These are phyloP conservation scores for Aspergillus cavernicola DNA, from an alignment of 495 filamentous ascomycete species.

Conservation along the genomic window DNA sequence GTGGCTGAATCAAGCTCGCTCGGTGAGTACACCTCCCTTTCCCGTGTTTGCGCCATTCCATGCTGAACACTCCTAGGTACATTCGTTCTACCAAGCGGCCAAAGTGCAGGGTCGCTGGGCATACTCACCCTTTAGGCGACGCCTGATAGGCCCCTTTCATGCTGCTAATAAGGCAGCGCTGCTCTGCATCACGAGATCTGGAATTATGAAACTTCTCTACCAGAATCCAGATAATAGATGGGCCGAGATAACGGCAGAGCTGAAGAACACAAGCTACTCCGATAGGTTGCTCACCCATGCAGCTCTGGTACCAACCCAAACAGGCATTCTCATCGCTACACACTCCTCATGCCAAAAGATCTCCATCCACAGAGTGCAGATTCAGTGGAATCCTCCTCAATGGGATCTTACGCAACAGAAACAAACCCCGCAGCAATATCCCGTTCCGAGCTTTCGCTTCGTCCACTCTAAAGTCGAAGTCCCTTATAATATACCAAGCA, in stretches of 20 bases:
- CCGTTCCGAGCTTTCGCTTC: constrained; percentile 42
- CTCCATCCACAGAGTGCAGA: constrained; percentile 55
- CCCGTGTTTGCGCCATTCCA: background rate
- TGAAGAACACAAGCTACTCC: constrained; percentile 65
- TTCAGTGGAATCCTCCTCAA: constrained; percentile 44
- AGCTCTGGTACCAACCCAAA: constrained; percentile 67
- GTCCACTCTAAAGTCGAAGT: constrained; percentile 40
- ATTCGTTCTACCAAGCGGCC: constrained; percentile 50
- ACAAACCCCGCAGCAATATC: constrained; percentile 31
- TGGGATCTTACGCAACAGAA: constrained; percentile 37
- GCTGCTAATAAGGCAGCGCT: constrained; percentile 65
- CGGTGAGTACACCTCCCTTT: constrained; percentile 38
- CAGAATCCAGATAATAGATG: constrained; percentile 64
- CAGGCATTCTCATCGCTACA: constrained; percentile 61
- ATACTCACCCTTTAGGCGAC: constrained; percentile 47
- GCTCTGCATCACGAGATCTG: constrained; percentile 66
- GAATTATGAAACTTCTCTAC: constrained; percentile 65
- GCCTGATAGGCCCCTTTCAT: constrained; percentile 60
- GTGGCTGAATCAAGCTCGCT: constrained; percentile 68
- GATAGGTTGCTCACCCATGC: constrained; percentile 77
- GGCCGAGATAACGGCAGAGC: constrained; percentile 60
- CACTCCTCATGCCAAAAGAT: constrained; percentile 66
- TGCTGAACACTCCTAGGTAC: constrained; percentile 29
- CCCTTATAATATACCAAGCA: constrained; percentile 27
- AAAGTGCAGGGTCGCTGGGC: constrained; percentile 50